Evolutionary conservation across 1,284 basidiomycete genomes (phyloP), one percentile per base, ranked within the genome.

Genomic region (Cystobasidium slooffiae): DNA sequence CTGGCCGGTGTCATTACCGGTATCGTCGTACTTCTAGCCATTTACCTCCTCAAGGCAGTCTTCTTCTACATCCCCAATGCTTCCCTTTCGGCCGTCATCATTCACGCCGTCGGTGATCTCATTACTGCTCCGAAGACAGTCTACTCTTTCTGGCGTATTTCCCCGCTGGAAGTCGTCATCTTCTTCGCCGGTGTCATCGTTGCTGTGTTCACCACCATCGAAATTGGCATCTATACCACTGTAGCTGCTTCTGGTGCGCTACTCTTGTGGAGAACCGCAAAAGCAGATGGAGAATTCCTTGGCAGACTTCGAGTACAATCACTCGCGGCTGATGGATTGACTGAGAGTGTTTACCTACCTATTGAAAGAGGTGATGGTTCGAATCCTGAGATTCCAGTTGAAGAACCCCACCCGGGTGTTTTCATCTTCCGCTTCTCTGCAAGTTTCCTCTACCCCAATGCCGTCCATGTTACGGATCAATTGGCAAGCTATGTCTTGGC

Each of bases 351-450:
- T 12, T 98, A 90, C 83, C 85, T 97, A 0, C 94, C 96, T 8
- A 86, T 97, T 72, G 80, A 83, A 12, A 76, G 78, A 39, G 83
- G 83, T 65, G 84, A 88, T 53, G 85, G 92, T 68, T 87, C 88
- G 77, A 91, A 94, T 82, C 84, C 89, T 0, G 85, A 88, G 37
- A 83, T 97, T 80, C 87, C 88, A 79, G 89, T 98, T 70, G 85
- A 87, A 49, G 87, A 91, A 14, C 94, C 94, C 16, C 85, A 89
- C 18, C 91, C 93, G 2, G 96, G 97, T 52, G 87, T 98, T 67
- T 83, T 99, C 81, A 88, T 98, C 77, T 98, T 96, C 84, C 90
- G 94, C 66, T 90, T 94, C 81, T 94, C 97, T 80, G 94, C 98
- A 83, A 92, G 92, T 75, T 92, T 92, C 82, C 86, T 97, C 51